phyloP scores from a whole-genome alignment of 2,329 filamentous ascomycete genomes.

The Nannizzia gypsea region DNA sequence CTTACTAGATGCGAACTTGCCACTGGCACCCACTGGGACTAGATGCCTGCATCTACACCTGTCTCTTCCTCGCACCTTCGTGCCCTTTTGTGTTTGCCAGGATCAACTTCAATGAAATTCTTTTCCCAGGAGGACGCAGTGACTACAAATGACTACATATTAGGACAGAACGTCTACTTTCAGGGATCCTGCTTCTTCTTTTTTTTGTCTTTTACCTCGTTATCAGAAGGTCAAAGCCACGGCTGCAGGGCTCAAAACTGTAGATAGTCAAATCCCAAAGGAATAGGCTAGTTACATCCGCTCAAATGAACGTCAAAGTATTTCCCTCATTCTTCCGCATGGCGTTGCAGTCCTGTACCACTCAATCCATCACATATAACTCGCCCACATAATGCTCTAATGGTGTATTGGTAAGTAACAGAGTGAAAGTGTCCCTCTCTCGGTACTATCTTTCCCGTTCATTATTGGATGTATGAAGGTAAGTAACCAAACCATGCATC shows the following conservation, averaged over 20 bases:
- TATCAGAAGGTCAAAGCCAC: not conserved
- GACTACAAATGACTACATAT: not conserved
- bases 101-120: not conserved
- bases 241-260: not conserved
- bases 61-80: not conserved
- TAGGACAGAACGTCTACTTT: not conserved
- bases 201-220: too few species aligned
- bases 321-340: not conserved
- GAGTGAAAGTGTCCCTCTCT: not conserved
- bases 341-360: not conserved
- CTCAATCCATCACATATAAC: not conserved
- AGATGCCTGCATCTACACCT: not conserved
- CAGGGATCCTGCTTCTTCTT: too few species aligned
- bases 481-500: not conserved
- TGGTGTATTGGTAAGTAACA: not conserved
- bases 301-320: not conserved
- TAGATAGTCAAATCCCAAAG: not conserved
- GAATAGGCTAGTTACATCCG: not conserved
- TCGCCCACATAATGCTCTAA: not conserved
- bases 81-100: not conserved
- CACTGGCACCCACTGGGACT: conserved; percentile 9
- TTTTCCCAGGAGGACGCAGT: not conserved
- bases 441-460: not conserved
- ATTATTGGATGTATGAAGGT: not conserved
- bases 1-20: conserved; percentile 10